Evolutionary conservation across 2,329 filamentous ascomycete species (phyloP), one percentile per base, ranked within the genome.

Genomic region (Paecilomyces dactylethromorphus): DNA sequence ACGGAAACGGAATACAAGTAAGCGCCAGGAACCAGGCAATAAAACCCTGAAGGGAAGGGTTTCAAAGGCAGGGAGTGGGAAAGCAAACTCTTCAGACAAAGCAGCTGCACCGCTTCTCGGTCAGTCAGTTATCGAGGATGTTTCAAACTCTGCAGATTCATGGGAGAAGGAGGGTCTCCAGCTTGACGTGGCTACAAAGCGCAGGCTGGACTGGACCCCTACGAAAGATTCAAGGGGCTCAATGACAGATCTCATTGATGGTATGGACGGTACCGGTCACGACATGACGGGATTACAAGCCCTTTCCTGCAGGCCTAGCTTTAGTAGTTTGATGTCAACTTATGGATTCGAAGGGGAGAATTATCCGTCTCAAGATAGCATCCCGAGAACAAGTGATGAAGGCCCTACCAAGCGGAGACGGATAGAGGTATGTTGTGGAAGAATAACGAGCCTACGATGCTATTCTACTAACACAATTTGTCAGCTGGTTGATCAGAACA

Each of bases 131-230:
- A 54, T 59, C 12, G 54, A 58, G 18, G 35, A 57, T 18, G 32
- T 22, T 0, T 32, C 53, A n/a, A 26, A 51, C 56, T 21, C 22
- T 55, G 18, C 55, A 68, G 53, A 7, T 18, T 64, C 68, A 56
- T 61, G 59, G 60, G 59, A 63, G 56, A 53, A 62, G 29, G 58
- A 66, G 59, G 60, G 63, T 4, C 56, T 76, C 26, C 66, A 72
- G n/a, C 57, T 76, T 24, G 73, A 73, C 61, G 61, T 69, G 53
- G 88, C 87, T 7, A 69, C 82, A 26, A 77, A 75, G 53, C 79
- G 88, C 60, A 80, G 85, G 60, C 67, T 75, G 13, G 81, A 87
- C 59, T 92, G 89, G 89, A 92, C 89, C 0, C 89, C 88, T 1
- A 82, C 85, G 3, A 79, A 77, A 53, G 68, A 77, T 33, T 78